These are phyloP conservation scores for Bidens hawaiensis DNA, from an alignment of 140 eudicot genomes.

Conservation along the genomic window DNA sequence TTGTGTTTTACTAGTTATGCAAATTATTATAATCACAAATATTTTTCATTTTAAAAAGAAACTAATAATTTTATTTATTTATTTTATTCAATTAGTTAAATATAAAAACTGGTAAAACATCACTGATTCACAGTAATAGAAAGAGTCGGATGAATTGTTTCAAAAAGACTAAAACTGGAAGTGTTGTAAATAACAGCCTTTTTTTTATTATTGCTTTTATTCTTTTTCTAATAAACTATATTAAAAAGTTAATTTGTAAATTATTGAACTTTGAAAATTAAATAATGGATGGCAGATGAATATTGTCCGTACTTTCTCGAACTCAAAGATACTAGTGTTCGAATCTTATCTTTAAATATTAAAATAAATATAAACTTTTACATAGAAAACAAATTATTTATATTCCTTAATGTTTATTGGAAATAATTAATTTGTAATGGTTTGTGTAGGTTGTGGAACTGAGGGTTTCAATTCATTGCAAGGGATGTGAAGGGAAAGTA, in stretches of 20 bases:
- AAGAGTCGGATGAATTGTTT: not conserved
- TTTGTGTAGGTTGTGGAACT: constrained; percentile 80
- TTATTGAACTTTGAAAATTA: constrained; percentile 6
- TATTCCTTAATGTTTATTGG: not conserved
- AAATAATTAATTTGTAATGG: not conserved
- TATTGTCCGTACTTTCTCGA: constrained; percentile 25
- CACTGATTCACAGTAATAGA: not conserved
- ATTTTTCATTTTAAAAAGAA: not conserved
- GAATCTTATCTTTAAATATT: constrained; percentile 20
- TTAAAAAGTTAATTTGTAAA: not conserved
- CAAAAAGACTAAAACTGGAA: not conserved
- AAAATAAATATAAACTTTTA: not conserved
- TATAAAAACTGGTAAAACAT: too few relatives aligned
- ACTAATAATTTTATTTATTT: too few relatives aligned
- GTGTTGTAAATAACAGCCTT: not conserved
- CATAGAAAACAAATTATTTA: not conserved
- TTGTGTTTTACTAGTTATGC: too few relatives aligned
- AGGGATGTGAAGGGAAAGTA: constrained; percentile 95
- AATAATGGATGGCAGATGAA: constrained; percentile 8
- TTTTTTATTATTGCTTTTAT: not conserved
- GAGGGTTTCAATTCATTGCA: constrained; percentile 96
- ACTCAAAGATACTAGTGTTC: constrained; percentile 22
- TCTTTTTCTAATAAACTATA: not conserved
- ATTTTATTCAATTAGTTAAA: too few relatives aligned
- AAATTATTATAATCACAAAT: too few relatives aligned